Percentiles rank a stretch among this genome's conserved stretches.
These are phyloP conservation scores for Garcia nutans DNA, from an alignment of 345 rosid genomes.

Conservation along the genomic window DNA sequence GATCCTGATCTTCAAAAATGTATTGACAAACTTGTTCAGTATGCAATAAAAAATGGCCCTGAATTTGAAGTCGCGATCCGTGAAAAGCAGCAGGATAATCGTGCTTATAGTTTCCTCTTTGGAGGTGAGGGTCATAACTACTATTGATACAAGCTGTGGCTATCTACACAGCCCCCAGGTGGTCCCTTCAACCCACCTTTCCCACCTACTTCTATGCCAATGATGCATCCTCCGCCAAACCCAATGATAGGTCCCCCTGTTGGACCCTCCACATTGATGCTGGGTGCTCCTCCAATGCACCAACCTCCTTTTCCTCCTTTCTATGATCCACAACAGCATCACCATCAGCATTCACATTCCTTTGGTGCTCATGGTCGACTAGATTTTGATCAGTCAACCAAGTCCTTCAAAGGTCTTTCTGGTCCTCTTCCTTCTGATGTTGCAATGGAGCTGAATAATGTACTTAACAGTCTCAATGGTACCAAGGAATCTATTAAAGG, in stretches of 20 bases:
- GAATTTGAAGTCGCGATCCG: constrained; percentile 98
- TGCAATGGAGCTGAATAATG: constrained; percentile 67
- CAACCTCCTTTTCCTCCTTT: constrained; percentile 75
- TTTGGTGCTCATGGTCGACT: constrained; percentile 55
- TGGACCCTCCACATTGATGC: constrained; percentile 45
- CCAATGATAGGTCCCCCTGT: constrained; percentile 56
- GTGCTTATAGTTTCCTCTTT: constrained; percentile 81
- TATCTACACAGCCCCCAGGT: constrained; percentile 58
- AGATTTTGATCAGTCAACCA: constrained; percentile 72
- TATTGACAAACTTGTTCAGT: constrained; percentile 96
- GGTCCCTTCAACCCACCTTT: constrained; percentile 65
- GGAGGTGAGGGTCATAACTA: constrained; percentile 94
- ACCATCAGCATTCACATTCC: constrained; percentile 67
- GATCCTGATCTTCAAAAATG: constrained; percentile 96
- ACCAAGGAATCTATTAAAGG: constrained; percentile 98
- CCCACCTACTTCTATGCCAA: constrained; percentile 48
- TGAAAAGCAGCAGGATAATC: constrained; percentile 90
- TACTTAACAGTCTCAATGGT: constrained; percentile 77
- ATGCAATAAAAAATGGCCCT: constrained; percentile 83
- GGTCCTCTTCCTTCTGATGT: constrained; percentile 93
- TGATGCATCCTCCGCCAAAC: constrained; percentile 69
- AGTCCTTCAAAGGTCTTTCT: constrained; percentile 66
- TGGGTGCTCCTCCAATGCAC: constrained; percentile 67
- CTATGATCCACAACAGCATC: constrained; percentile 68
- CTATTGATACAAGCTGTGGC: constrained; percentile 81